Conservation (phyloP, 2,329 filamentous ascomycete genomes). For the Cercospora sp. region DNA sequence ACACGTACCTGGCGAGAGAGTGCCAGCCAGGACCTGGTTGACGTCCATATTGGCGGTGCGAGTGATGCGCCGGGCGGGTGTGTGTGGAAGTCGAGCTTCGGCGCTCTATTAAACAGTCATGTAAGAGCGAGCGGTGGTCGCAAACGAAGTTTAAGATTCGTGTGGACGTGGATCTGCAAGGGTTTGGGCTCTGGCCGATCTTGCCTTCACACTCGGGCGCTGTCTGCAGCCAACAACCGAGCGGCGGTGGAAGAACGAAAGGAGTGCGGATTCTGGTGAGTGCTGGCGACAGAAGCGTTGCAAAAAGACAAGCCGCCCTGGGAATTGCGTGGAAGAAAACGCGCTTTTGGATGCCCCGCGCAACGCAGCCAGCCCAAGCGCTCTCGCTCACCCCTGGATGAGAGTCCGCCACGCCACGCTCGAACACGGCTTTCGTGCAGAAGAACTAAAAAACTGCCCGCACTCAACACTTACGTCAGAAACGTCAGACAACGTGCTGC, state of each 20-base stretch:
- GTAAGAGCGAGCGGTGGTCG: constrained; percentile 12
- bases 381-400: not conserved
- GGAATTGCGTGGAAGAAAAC: not conserved
- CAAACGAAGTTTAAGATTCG: constrained; percentile 4
- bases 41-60: constrained; percentile 94
- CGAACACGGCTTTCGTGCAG: not conserved
- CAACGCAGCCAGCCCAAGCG: not conserved
- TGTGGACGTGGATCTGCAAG: constrained; percentile 5
- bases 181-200: constrained; percentile 1
- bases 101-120: constrained; percentile 23
- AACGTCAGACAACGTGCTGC: not conserved
- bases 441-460: not conserved
- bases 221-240: not conserved
- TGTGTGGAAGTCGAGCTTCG: constrained; percentile 27
- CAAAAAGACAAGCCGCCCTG: not conserved
- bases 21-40: constrained; percentile 96
- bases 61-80: not conserved
- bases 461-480: not conserved
- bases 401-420: not conserved
- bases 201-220: not conserved
- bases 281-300: not conserved
- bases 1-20: constrained; percentile 83
- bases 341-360: not conserved
- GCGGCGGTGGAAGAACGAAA: not conserved
- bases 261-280: not conserved